Percentiles rank a stretch among this genome's conserved stretches.
Conservation (phyloP, 176 grass and related monocot genomes). For the Thalia dealbata region DNA sequence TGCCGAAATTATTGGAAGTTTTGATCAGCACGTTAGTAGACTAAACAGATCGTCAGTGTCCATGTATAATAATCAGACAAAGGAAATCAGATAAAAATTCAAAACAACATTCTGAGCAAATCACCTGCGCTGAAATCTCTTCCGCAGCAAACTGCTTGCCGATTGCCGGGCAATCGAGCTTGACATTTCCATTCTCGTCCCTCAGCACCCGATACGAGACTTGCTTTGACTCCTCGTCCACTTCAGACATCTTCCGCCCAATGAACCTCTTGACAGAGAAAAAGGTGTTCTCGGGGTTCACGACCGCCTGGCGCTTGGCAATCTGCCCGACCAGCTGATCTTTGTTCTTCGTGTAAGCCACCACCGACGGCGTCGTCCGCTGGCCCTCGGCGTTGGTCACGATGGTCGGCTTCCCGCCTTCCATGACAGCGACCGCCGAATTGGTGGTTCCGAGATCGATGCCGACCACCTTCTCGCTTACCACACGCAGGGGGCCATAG, state of each 20-base stretch:
- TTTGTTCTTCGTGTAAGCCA: constrained; percentile 79
- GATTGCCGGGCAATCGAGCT: constrained; percentile 96
- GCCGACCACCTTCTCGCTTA: constrained; percentile 93
- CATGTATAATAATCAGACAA: not conserved
- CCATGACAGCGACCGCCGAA: constrained; percentile 95
- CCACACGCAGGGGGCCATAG: constrained; percentile 48
- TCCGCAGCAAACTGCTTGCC: constrained; percentile 94
- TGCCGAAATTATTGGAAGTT: not conserved
- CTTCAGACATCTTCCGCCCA: constrained; percentile 90
- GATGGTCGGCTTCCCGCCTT: constrained; percentile 93
- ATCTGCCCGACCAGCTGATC: constrained; percentile 89
- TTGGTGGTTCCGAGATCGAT: constrained; percentile 95
- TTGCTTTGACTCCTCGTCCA: constrained; percentile 94
- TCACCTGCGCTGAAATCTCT: constrained; percentile 94
- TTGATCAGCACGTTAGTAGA: not conserved
- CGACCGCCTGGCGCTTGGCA: constrained; percentile 90
- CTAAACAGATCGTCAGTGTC: not conserved
- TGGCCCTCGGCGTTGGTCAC: constrained; percentile 95
- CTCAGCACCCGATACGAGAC: constrained; percentile 70
- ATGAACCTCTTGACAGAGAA: constrained; percentile 99
- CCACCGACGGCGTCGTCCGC: constrained; percentile 87
- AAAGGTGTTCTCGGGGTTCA: constrained; percentile 98
- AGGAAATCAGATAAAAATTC: not conserved
- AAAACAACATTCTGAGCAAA: not conserved
- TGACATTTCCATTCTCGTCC: constrained; percentile 95